Evolutionary conservation across 352 stramenopile genomes (phyloP).

Genomic region (Elongisporangium anandrum): DNA sequence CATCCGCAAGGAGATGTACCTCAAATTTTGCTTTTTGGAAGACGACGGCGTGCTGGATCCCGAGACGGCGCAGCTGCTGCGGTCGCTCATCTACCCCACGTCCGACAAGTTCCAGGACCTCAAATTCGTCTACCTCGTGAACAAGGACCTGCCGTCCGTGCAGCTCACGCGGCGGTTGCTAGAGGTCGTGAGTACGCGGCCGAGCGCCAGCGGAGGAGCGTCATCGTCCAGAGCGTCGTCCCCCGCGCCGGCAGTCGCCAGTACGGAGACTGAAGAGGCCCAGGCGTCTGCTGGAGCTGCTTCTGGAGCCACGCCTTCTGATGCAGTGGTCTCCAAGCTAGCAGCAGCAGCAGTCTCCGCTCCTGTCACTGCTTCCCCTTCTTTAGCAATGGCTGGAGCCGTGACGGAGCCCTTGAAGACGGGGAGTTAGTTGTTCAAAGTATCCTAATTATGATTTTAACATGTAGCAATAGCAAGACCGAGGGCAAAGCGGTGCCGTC

Average conservation of each 20-base stretch:
- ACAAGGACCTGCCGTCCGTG: conserved; percentile 69
- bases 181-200: conserved; percentile 54
- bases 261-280: background rate
- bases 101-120: conserved; percentile 82
- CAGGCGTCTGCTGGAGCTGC: background rate
- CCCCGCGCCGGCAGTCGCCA: background rate
- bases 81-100: conserved; percentile 77
- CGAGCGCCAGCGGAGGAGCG: conserved; percentile 23
- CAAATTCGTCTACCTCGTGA: conserved; percentile 88
- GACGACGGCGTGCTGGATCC: conserved; percentile 64
- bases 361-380: background rate
- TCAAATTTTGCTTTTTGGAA: conserved; percentile 74
- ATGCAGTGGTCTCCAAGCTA: background rate
- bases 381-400: background rate
- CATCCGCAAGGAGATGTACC: conserved; percentile 86
- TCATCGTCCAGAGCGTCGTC: conserved; percentile 8
- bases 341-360: background rate
- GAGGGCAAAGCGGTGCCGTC: background rate
- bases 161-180: conserved; percentile 77
- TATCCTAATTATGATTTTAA: background rate
- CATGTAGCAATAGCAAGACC: background rate
- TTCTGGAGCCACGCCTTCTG: background rate
- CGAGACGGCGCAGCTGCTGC: conserved; percentile 68
- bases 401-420: background rate
- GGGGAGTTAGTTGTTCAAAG: background rate